Conservation (phyloP, 352 stramenopile genomes). For the Globisporangium abappressorium region DNA sequence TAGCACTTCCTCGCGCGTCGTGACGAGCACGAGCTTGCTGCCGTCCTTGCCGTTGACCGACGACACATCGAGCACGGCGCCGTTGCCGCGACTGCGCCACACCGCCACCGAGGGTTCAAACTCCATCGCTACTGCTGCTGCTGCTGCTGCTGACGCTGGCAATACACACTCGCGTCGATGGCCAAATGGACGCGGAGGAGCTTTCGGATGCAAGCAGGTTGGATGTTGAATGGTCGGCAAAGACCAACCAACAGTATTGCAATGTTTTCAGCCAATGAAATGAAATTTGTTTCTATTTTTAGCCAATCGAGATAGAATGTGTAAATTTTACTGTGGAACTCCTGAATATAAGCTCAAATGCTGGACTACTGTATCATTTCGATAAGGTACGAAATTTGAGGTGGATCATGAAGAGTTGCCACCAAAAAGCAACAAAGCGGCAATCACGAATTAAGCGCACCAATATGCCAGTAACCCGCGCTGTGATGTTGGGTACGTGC, state of each 20-base stretch:
- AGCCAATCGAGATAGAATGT: neutral
- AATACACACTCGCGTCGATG: slow-evolving; percentile 1
- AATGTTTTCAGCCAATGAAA: slow-evolving; percentile 2
- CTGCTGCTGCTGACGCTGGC: neutral
- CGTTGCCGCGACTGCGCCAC: slow-evolving; percentile 57
- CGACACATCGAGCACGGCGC: slow-evolving; percentile 41
- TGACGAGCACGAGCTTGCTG: slow-evolving; percentile 61
- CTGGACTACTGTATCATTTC: neutral
- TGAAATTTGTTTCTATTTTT: neutral
- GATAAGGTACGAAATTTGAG: neutral
- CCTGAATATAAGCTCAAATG: neutral
- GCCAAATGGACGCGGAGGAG: slow-evolving; percentile 5
- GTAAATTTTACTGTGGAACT: neutral
- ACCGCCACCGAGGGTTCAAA: slow-evolving; percentile 63
- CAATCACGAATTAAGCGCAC: too few relatives aligned
- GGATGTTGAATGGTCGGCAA: slow-evolving; percentile 13
- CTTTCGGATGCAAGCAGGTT: neutral
- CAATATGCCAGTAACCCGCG: too few relatives aligned
- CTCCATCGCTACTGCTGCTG: slow-evolving; percentile 39
- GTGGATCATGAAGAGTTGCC: neutral
- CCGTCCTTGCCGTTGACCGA: slow-evolving; percentile 40
- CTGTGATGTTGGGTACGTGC: too few relatives aligned
- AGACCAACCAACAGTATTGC: slow-evolving; percentile 28
- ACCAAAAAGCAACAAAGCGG: too few relatives aligned
- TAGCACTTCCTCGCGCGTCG: slow-evolving; percentile 59